Percentiles rank a stretch among this genome's conserved stretches.
Evolutionary conservation across 345 rosid genomes (phyloP).

Genomic region (Populus tremula): DNA sequence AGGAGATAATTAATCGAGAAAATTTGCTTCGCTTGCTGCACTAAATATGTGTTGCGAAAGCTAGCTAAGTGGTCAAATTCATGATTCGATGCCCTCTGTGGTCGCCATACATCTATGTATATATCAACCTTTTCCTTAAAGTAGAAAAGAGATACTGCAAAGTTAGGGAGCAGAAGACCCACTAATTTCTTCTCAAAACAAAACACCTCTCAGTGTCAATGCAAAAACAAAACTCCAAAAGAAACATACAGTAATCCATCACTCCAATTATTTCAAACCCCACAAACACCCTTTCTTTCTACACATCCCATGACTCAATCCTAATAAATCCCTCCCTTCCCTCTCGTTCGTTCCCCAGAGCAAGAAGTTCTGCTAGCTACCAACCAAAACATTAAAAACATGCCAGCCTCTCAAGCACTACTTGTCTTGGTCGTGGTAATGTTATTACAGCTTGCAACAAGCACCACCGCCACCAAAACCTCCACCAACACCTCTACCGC

Average conservation of each 20-base stretch:
- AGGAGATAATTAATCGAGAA: not conserved
- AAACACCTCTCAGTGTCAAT: not conserved
- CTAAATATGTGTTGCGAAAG: too few relatives aligned
- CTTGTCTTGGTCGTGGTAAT: constrained; percentile 1
- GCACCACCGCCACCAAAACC: constrained; percentile 8
- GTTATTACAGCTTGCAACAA: constrained; percentile 5
- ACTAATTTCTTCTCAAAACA: not conserved
- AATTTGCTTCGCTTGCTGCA: not conserved
- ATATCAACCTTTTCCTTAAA: not conserved
- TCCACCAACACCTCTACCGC: constrained; percentile 8
- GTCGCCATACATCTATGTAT: not conserved
- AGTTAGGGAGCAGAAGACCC: not conserved
- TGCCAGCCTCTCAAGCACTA: constrained; percentile 20
- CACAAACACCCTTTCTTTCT: constrained; percentile 8
- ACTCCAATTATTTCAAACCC: constrained; percentile 33
- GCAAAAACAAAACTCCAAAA: constrained; percentile 17
- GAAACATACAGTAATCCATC: not conserved
- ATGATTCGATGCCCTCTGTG: not conserved
- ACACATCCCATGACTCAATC: constrained; percentile 10
- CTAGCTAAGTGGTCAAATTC: not conserved
- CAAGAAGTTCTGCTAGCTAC: not conserved
- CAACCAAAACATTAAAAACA: constrained; percentile 7
- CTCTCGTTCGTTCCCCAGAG: not conserved
- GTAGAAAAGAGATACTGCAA: constrained; percentile 1
- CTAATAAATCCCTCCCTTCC: constrained; percentile 28